phyloP scores from a whole-genome alignment of 169 alveolate genomes.

The Plasmodium cynomolgi region DNA sequence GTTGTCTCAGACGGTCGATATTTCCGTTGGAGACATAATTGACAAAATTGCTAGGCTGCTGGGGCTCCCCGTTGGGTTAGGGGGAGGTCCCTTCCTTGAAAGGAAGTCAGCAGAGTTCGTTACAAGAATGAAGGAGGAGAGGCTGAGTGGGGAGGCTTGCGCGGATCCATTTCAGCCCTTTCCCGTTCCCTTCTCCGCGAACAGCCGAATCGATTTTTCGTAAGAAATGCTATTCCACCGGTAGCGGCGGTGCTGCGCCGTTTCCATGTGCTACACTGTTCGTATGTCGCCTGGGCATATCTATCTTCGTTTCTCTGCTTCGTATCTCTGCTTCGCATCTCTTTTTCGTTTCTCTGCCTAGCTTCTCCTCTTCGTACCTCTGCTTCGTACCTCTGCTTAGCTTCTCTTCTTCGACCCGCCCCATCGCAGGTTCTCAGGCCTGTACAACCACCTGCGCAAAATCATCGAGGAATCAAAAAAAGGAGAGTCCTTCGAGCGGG shows the following conservation, averaged over 20 bases:
- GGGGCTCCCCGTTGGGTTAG: conserved; percentile 69
- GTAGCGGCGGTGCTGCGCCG: neutral
- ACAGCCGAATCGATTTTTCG: conserved; percentile 57
- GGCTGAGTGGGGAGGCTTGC: neutral
- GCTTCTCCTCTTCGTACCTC: neutral
- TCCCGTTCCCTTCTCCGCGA: conserved; percentile 49
- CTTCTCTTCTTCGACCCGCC: neutral
- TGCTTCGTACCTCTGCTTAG: neutral
- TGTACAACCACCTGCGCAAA: conserved; percentile 51
- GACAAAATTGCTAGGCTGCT: conserved; percentile 59
- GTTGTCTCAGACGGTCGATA: conserved; percentile 53
- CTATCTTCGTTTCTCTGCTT: neutral
- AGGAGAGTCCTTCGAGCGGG: conserved; percentile 50
- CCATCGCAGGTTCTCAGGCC: conserved; percentile 41
- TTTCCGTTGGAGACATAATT: conserved; percentile 66
- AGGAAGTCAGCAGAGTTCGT: conserved; percentile 36
- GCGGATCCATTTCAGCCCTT: conserved; percentile 64
- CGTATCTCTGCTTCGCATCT: neutral
- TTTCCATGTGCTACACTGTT: neutral
- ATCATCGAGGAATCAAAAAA: conserved; percentile 26
- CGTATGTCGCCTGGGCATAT: neutral
- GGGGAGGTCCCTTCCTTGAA: conserved; percentile 76
- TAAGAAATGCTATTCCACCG: conserved; percentile 3
- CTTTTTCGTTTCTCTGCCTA: neutral
- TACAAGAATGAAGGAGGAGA: conserved; percentile 3